Evolutionary conservation across 208 protist species (phyloP).

Genomic region (Crithidia fasciculata): DNA sequence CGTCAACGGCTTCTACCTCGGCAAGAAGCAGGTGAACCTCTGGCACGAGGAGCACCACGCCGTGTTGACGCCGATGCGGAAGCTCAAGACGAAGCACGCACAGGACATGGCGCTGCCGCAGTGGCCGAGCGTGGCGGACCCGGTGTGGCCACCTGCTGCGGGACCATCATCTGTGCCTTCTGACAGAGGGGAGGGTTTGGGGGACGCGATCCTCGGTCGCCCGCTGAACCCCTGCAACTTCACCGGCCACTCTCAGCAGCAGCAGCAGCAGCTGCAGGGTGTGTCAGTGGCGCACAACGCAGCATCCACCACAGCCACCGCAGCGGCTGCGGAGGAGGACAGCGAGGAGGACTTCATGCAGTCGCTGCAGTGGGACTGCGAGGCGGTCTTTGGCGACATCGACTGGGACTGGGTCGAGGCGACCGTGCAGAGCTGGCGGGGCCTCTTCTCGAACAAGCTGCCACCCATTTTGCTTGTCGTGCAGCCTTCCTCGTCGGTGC

Average conservation of each 20-base stretch:
- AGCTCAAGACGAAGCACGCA: constrained; percentile 42
- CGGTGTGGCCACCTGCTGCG: constrained; percentile 19
- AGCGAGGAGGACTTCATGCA: constrained; percentile 26
- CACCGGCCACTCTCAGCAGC: neutral
- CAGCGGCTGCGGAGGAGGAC: constrained; percentile 12
- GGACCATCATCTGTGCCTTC: neutral
- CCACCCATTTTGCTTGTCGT: constrained; percentile 62
- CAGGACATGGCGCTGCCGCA: constrained; percentile 36
- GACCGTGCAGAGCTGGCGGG: constrained; percentile 52
- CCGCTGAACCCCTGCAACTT: neutral
- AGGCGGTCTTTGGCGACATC: constrained; percentile 68
- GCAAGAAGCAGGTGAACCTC: constrained; percentile 67
- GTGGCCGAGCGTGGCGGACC: constrained; percentile 28
- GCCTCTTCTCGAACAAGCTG: constrained; percentile 42
- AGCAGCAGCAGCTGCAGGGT: neutral
- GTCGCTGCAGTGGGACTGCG: constrained; percentile 55
- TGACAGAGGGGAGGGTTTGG: neutral
- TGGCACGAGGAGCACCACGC: constrained; percentile 53
- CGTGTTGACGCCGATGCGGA: constrained; percentile 63
- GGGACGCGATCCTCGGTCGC: neutral
- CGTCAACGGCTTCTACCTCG: constrained; percentile 74
- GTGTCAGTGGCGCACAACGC: neutral
- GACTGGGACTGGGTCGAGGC: constrained; percentile 87
- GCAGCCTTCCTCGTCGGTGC: constrained; percentile 51
- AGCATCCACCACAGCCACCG: neutral